Base-by-base conservation (phyloP, 2,329 filamentous ascomycete species). In the Cordyceps tenuipes region DNA sequence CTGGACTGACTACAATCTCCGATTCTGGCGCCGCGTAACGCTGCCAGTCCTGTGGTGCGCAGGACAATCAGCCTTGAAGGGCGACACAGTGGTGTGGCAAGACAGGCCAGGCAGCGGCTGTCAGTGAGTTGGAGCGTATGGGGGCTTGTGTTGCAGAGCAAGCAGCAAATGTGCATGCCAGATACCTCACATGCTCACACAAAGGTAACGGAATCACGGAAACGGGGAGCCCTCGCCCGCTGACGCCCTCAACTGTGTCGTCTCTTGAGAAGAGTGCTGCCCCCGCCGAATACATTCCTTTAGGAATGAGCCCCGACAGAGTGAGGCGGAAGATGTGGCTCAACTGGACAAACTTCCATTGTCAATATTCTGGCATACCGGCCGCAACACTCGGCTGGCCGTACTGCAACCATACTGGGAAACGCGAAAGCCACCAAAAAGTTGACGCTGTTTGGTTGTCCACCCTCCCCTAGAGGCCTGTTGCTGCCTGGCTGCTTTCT, bases 241-340 rank as follows among this genome's bases (percentile, higher is more conserved):
- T 21, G 21, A 23, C 26, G 34, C 21, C 23, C 47, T 58, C 56
- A 58, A 47, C 19, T 23, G 23, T 49, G 17, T 36, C 34, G 7
- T 9, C 23, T 17, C 34, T 57, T 21, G 21, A 43, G 34, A 31
- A 31, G 55, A 44, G 36, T 2, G 26, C 36, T 50, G 21, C 46
- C 56, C 36, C 26, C 47, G 56, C 56, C 56, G 10, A 9, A 21
- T 36, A 23, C 47, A 21, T n/a, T 51, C 36, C 46, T 19, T 41
- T 34, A 44, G 47, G 23, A n/a, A 31, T 21, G 56, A 29, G 21
- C 6, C 6, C 46, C 36, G 26, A 43, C 19, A 44, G 8, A 58
- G 56, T 51, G 56, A 58, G 56, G 56, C 56, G 26, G 26, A 19
- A 46, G 26, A 31, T 17, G 36, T 58, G 47, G 36, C 56, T 44